Evolutionary conservation across 2,329 filamentous ascomycete genomes (phyloP).

Genomic region (Bisporella sp.): DNA sequence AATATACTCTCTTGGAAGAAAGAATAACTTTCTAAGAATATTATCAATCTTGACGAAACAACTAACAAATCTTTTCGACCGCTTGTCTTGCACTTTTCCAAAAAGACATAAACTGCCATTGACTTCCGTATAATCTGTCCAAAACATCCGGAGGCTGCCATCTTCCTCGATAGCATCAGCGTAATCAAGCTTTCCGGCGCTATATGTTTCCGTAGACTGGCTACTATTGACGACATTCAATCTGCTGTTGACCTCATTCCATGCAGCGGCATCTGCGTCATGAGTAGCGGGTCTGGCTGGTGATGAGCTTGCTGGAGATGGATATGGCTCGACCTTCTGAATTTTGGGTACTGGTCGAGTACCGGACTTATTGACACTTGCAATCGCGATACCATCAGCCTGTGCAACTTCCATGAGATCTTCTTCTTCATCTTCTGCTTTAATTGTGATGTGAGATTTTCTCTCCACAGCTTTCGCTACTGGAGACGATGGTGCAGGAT

Average conservation of each 20-base stretch:
- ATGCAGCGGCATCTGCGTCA: constrained; percentile 70
- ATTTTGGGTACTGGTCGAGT: constrained; percentile 71
- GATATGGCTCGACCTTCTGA: constrained; percentile 58
- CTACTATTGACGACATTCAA: constrained; percentile 79
- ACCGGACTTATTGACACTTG: constrained; percentile 79
- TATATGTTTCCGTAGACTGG: constrained; percentile 54
- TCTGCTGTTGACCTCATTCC: constrained; percentile 81
- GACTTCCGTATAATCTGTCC: constrained; percentile 92
- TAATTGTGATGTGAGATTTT: constrained; percentile 51
- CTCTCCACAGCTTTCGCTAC: constrained; percentile 71
- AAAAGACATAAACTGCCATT: constrained; percentile 90
- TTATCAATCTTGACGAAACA: constrained; percentile 97
- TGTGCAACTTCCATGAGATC: constrained; percentile 87
- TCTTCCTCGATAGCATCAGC: constrained; percentile 89
- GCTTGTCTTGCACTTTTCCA: constrained; percentile 91
- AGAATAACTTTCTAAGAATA: constrained; percentile 85
- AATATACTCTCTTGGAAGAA: constrained; percentile 69
- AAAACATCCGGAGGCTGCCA: constrained; percentile 89
- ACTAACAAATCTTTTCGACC: constrained; percentile 70
- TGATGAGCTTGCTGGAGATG: constrained; percentile 70
- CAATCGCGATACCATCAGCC: constrained; percentile 57
- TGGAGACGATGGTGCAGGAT: constrained; percentile 81
- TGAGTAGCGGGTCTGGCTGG: constrained; percentile 55
- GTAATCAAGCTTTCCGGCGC: constrained; percentile 73
- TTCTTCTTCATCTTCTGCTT: constrained; percentile 61